Evolutionary conservation across 139 green algal species (phyloP).

Genomic region (Yamagishiella unicocca): DNA sequence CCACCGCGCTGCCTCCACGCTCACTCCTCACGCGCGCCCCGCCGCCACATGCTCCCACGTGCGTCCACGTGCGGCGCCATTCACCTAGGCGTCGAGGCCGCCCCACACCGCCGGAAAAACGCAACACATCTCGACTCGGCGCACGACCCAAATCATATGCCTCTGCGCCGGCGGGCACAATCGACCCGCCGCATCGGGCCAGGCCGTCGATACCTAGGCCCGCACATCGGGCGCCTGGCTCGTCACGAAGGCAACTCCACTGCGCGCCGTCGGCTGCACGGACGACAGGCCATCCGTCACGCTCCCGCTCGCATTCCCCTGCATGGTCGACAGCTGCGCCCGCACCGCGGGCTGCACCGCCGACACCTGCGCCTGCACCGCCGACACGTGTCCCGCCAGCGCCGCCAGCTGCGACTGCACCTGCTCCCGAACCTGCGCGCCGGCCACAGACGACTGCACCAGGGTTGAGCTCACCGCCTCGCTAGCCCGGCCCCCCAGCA

Average conservation of each 20-base stretch:
- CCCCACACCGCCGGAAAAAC: no score
- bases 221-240: not conserved
- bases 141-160: no score
- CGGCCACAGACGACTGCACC: not conserved
- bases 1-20: no score
- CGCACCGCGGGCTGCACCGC: not conserved
- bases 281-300: not conserved
- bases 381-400: not conserved
- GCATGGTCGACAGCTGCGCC: not conserved
- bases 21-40: no score
- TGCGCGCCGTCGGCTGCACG: not conserved
- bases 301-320: no score
- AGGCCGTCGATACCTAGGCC: not conserved
- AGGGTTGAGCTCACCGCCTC: not conserved
- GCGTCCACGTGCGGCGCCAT: no score
- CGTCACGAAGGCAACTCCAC: not conserved
- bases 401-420: constrained; percentile 18
- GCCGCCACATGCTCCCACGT: no score
- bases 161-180: no score
- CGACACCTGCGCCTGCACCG: not conserved
- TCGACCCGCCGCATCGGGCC: not conserved
- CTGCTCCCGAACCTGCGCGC: not conserved
- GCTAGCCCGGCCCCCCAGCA: not conserved
- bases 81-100: no score
- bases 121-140: no score